These are phyloP conservation scores for Leptographium flavum DNA, from an alignment of 2,329 filamentous ascomycete species.

Conservation along the genomic window DNA sequence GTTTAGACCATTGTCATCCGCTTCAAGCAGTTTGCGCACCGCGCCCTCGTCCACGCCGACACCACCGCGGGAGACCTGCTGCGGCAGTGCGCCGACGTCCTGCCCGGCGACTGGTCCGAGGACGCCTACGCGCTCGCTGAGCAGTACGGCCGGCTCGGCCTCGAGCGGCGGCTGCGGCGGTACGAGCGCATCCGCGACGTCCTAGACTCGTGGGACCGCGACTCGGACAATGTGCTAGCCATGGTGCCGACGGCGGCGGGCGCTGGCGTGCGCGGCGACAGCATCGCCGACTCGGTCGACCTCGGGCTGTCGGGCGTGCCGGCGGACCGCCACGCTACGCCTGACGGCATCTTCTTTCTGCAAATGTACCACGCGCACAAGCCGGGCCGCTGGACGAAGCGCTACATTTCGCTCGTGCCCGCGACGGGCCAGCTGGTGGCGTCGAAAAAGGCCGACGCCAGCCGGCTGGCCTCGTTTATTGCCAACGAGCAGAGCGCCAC, in stretches of 20 bases:
- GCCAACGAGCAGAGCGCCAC: conserved; percentile 12
- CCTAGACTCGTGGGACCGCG: conserved; percentile 83
- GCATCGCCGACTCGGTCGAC: conserved; percentile 27
- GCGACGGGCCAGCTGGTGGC: conserved; percentile 56
- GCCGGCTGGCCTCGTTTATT: conserved; percentile 15
- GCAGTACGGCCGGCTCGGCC: conserved; percentile 56
- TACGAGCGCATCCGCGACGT: conserved; percentile 81
- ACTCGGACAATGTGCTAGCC: conserved; percentile 60
- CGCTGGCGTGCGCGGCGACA: conserved; percentile 19
- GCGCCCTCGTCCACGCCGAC: conserved; percentile 56
- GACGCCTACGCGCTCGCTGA: conserved; percentile 61
- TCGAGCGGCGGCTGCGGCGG: conserved; percentile 68
- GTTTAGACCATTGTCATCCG: conserved; percentile 36
- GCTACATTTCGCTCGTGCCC: conserved; percentile 56
- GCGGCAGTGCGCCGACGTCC: conserved; percentile 44
- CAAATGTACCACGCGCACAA: conserved; percentile 69
- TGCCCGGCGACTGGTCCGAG: conserved; percentile 49
- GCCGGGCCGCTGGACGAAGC: conserved; percentile 79
- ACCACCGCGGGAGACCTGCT: conserved; percentile 67
- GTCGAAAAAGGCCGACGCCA: conserved; percentile 55
- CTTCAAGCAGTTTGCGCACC: conserved; percentile 54
- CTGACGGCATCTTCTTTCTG: conserved; percentile 47
- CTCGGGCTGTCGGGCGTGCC: conserved; percentile 54
- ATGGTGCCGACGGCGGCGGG: conserved; percentile 45
- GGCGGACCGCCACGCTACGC: conserved; percentile 34